phyloP scores from a whole-genome alignment of 345 rosid genomes.

The Pseudoturritis turrita region DNA sequence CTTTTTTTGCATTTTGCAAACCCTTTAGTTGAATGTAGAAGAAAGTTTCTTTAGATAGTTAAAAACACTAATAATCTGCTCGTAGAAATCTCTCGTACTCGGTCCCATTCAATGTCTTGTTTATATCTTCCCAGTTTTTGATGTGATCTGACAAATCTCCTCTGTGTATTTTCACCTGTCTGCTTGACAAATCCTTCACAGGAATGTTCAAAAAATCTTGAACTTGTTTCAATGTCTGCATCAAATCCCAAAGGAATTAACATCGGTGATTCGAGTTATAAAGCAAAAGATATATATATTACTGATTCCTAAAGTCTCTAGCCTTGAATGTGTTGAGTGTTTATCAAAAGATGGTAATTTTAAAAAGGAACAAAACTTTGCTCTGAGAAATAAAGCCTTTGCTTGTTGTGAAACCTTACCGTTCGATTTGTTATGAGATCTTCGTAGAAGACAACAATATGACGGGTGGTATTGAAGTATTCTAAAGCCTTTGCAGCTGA shows the following conservation, averaged over 20 bases:
- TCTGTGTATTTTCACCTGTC: constrained; percentile 87
- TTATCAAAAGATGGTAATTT: not conserved
- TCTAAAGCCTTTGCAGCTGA: constrained; percentile 52
- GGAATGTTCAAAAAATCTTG: constrained; percentile 75
- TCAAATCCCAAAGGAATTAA: not conserved
- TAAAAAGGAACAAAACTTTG: not conserved
- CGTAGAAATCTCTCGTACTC: constrained; percentile 51
- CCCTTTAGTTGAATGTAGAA: not conserved
- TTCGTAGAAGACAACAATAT: constrained; percentile 74
- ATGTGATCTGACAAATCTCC: constrained; percentile 67
- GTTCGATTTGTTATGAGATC: constrained; percentile 57
- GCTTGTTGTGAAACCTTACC: constrained; percentile 32
- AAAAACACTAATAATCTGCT: constrained; percentile 47
- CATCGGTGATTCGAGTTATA: not conserved
- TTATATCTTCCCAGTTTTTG: constrained; percentile 81
- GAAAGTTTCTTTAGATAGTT: not conserved
- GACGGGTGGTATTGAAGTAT: constrained; percentile 70
- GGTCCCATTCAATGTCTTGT: constrained; percentile 62
- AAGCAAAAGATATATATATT: not conserved
- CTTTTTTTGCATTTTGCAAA: constrained; percentile 16
- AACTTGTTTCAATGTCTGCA: constrained; percentile 75
- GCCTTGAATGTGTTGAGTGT: not conserved
- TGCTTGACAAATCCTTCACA: constrained; percentile 52
- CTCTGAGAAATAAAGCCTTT: not conserved
- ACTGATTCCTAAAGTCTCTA: not conserved